These are phyloP conservation scores for Brassica napus DNA, from an alignment of 345 rosid genomes.

Conservation along the genomic window DNA sequence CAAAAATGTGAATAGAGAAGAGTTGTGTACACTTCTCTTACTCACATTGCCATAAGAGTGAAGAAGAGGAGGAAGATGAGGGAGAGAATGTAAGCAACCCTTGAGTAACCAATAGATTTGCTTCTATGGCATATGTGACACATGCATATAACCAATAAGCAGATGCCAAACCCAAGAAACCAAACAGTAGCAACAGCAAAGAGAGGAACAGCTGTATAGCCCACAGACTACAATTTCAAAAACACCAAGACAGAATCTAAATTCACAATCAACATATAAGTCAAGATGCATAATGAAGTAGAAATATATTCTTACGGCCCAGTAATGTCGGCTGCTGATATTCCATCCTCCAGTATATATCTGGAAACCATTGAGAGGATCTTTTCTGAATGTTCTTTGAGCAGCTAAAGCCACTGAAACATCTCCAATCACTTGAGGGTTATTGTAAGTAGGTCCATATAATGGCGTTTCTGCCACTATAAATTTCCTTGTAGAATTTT, in stretches of 20 bases:
- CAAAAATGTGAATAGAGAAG: background rate
- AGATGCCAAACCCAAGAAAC: conserved; percentile 76
- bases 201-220: conserved; percentile 78
- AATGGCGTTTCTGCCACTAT: conserved; percentile 60
- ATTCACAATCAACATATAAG: background rate
- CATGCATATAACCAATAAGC: conserved; percentile 51
- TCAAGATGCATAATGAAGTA: background rate
- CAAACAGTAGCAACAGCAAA: conserved; percentile 65
- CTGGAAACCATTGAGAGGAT: conserved; percentile 75
- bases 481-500: conserved; percentile 30
- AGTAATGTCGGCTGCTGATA: conserved; percentile 74
- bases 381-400: conserved; percentile 75
- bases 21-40: background rate
- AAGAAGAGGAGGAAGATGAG: conserved; percentile 67
- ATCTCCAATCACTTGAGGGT: conserved; percentile 26
- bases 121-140: conserved; percentile 53
- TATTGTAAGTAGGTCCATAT: conserved; percentile 47
- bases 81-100: conserved; percentile 61
- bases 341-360: conserved; percentile 89
- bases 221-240: conserved; percentile 68
- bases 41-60: conserved; percentile 70
- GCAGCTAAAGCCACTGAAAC: conserved; percentile 69
- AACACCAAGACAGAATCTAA: conserved; percentile 19
- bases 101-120: conserved; percentile 61
- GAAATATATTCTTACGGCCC: conserved; percentile 71